These are phyloP conservation scores for Bacidia gigantensis DNA, from an alignment of 495 filamentous ascomycete genomes.

Conservation along the genomic window DNA sequence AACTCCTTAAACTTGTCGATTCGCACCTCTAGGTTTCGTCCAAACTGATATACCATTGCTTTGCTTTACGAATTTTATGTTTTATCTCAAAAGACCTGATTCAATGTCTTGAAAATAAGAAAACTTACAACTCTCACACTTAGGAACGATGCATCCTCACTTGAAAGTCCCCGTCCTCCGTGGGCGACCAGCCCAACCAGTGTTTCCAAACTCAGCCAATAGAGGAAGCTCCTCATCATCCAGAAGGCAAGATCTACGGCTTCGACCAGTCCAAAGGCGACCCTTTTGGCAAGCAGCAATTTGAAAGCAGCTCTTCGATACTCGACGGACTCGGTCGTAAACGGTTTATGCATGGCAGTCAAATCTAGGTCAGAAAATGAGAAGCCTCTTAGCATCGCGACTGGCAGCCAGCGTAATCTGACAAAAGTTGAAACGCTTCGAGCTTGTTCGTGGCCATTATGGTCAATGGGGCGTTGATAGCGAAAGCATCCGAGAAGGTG, in stretches of 20 bases:
- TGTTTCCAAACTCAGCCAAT: constrained; percentile 7
- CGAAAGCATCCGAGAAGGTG: neutral
- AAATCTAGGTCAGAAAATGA: constrained; percentile 12
- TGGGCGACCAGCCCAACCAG: neutral
- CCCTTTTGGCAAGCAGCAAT: constrained; percentile 15
- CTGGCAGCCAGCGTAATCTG: neutral
- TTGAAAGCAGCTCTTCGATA: constrained; percentile 15
- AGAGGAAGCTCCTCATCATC: constrained; percentile 5
- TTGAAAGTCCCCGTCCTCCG: too few relatives aligned
- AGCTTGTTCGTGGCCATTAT: neutral
- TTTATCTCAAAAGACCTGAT: too few relatives aligned
- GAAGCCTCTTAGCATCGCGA: neutral
- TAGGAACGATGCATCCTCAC: too few relatives aligned
- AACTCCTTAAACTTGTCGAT: too few relatives aligned
- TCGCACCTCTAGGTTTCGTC: too few relatives aligned
- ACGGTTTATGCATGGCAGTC: constrained; percentile 5
- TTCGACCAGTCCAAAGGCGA: constrained; percentile 16
- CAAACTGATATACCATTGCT: too few relatives aligned
- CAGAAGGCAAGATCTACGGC: constrained; percentile 14
- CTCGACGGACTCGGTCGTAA: neutral
- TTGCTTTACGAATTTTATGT: too few relatives aligned
- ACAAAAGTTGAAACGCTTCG: neutral
- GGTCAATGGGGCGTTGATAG: neutral
- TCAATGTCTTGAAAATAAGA: too few relatives aligned
- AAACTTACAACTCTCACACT: too few relatives aligned